These are phyloP conservation scores for Arthromyces matolae DNA, from an alignment of 768 basidiomycete genomes.

Conservation along the genomic window DNA sequence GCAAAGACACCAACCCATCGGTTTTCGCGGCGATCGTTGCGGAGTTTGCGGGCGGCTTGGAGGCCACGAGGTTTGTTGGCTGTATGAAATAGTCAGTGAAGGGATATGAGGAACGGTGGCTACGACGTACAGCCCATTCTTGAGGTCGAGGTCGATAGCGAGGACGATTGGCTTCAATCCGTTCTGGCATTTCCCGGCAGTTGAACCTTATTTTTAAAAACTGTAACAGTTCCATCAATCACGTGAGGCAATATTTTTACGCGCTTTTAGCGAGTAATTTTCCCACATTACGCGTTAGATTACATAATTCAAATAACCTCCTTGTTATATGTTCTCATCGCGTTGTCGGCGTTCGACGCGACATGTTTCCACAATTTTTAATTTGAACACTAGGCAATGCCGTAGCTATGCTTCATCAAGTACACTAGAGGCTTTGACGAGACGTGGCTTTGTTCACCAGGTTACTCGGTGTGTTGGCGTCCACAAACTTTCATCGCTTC, in stretches of 20 bases:
- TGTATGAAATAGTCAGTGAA: conserved; percentile 27
- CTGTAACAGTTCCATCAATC: conserved; percentile 32
- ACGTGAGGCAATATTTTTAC: too few species aligned
- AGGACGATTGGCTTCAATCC: conserved; percentile 11
- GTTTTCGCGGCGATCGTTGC: conserved; percentile 89
- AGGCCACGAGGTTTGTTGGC: conserved; percentile 99
- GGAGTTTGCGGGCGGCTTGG: conserved; percentile 97
- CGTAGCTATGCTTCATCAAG: conserved; percentile 8
- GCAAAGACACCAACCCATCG: conserved; percentile 74
- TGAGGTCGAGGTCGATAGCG: conserved; percentile 51
- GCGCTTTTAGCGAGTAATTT: too few species aligned
- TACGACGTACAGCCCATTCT: conserved; percentile 81
- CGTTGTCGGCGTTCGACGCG: conserved; percentile 8
- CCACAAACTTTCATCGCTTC: background rate
- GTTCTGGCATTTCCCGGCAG: conserved; percentile 27
- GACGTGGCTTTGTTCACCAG: conserved; percentile 47
- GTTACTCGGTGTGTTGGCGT: conserved; percentile 37
- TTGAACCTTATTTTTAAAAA: conserved; percentile 46
- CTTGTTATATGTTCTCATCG: conserved; percentile 10
- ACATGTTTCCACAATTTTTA: conserved; percentile 1
- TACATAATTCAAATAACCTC: conserved; percentile 13
- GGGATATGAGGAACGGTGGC: conserved; percentile 9
- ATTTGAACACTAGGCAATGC: background rate
- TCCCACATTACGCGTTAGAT: too few species aligned
- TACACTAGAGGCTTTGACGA: conserved; percentile 39